phyloP scores from a whole-genome alignment of 768 basidiomycete species.

The Lactifluus subvellereus region DNA sequence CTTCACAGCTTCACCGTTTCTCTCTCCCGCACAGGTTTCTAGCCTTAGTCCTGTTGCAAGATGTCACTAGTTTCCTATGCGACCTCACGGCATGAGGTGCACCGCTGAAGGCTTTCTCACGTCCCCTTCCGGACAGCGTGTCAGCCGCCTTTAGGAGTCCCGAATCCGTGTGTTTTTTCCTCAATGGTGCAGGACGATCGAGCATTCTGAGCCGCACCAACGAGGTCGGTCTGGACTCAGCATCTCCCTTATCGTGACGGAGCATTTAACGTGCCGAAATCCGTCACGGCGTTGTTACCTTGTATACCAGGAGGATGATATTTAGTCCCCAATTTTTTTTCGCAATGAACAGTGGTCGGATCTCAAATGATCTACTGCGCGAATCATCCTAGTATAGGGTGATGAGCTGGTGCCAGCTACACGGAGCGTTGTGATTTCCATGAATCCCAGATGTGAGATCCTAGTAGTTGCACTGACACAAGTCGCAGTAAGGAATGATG shows the following conservation, averaged over 20 bases:
- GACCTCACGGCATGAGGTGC: not conserved
- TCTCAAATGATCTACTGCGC: not conserved
- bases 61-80: not conserved
- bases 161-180: not conserved
- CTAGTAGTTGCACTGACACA: not conserved
- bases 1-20: not conserved
- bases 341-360: not conserved
- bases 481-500: constrained; percentile 5
- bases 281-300: not conserved
- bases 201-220: not conserved
- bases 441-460: not conserved
- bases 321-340: not conserved
- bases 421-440: not conserved
- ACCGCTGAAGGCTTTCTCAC: not conserved
- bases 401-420: not conserved
- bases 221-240: not conserved
- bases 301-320: not conserved
- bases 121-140: not conserved
- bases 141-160: not conserved
- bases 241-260: not conserved
- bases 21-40: not conserved
- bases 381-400: not conserved
- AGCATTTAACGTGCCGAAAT: not conserved
- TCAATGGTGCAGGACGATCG: constrained; percentile 1
- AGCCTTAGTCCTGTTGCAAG: not conserved